A percentile compares a stretch with the other conserved stretches of the same genome.
Conservation (phyloP, 129 eudicot genomes). For the Arctium minus region DNA sequence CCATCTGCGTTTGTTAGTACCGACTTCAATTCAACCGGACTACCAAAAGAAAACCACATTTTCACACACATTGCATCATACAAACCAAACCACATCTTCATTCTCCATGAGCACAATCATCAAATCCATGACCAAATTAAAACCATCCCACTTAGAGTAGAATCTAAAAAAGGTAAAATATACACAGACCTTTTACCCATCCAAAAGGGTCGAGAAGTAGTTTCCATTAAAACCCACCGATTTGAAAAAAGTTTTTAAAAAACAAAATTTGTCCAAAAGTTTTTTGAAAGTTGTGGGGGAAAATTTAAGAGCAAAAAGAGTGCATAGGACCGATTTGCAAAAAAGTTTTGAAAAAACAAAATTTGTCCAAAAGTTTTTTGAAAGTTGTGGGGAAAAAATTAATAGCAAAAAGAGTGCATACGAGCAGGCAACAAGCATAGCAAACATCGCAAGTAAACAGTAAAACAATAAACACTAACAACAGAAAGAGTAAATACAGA, state of each 20-base stretch:
- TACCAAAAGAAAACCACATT: background rate
- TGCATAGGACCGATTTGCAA: background rate
- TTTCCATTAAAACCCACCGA: too few species aligned
- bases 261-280: background rate
- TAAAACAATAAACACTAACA: background rate
- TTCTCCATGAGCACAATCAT: background rate
- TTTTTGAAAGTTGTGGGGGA: background rate
- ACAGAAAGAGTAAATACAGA: background rate
- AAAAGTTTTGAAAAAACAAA: background rate
- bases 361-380: background rate
- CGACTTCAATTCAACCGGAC: background rate
- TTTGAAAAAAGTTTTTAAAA: background rate
- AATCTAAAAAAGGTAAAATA: too few species aligned
- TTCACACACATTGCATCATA: background rate
- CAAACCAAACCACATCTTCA: background rate
- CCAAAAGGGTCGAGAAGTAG: too few species aligned
- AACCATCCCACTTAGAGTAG: too few species aligned
- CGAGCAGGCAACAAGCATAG: too few species aligned
- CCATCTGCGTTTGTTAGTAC: background rate
- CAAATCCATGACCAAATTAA: too few species aligned
- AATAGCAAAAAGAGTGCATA: background rate
- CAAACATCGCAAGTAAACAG: too few species aligned
- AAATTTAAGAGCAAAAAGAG: background rate
- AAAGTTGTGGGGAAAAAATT: background rate
- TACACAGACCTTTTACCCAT: too few species aligned